A percentile compares a stretch with the other conserved stretches of the same genome.
Evolutionary conservation across 768 basidiomycete species (phyloP).

Genomic region (Suillus brevipes): DNA sequence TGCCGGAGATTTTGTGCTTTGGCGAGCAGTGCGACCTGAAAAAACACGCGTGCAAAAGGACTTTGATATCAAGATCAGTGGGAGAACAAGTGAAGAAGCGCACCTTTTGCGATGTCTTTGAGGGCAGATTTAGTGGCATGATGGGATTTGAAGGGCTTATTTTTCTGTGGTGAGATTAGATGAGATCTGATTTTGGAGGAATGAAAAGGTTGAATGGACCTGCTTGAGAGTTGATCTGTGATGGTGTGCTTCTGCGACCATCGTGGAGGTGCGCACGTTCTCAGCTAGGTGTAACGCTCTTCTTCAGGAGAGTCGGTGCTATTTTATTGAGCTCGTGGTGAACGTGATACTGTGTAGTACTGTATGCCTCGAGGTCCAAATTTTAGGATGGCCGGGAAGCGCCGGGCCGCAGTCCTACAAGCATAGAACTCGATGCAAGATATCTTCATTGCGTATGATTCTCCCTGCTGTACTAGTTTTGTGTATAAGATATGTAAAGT

Average conservation of each 20-base stretch:
- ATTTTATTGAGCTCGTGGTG: background rate
- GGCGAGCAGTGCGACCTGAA: constrained; percentile 58
- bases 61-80: background rate
- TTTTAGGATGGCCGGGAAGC: background rate
- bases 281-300: background rate
- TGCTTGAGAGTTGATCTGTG: constrained; percentile 86
- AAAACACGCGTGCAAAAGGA: background rate
- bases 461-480: background rate
- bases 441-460: background rate
- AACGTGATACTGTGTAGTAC: background rate
- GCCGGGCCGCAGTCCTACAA: background rate
- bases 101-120: constrained; percentile 85
- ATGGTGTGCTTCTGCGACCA: constrained; percentile 35
- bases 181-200: constrained; percentile 1
- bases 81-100: constrained; percentile 7
- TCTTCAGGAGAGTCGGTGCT: background rate
- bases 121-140: constrained; percentile 84
- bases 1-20: constrained; percentile 51
- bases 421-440: background rate
- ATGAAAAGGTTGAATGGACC: constrained; percentile 27
- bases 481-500: background rate
- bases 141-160: constrained; percentile 91
- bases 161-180: constrained; percentile 51
- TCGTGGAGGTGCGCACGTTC: constrained; percentile 12
- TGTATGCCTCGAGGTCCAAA: background rate